Evolutionary conservation across 345 rosid species (phyloP), one percentile per base, ranked within the genome.

Genomic region (Linum lewisii): DNA sequence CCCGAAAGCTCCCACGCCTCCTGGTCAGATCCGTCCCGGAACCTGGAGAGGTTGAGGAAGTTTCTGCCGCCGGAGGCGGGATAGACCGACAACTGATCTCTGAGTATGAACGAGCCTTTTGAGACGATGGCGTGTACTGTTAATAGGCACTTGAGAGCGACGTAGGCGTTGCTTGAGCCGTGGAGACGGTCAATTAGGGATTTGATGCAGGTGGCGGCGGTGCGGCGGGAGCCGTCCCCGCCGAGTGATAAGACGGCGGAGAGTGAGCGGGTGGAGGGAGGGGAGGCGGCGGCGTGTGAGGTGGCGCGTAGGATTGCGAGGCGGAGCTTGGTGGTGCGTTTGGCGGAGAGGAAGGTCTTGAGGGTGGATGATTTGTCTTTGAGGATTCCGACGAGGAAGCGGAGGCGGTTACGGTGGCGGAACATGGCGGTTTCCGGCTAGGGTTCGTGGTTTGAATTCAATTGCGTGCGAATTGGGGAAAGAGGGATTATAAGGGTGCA

Each of bases 141-240:
- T 60, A 63, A 78, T 34, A 82, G 87, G 54, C 85, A 77, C 55
- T 84, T 84, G 7, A 84, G 69, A 32, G 91, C 82, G 18, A 82
- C 91, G 23, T 38, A 62, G 21, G 82, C 71, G 54, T 72, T 57
- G 4, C 34, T 61, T 0, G 85, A 78, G 53, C 59, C 37, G 23
- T 75, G 74, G 5, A 82, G 68, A 22, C 85, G 76, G 70, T 70
- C 78, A 70, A 77, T 75, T 55, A 84, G 63, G 61, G 57, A 67
- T 13, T 60, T 66, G 50, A 80, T 54, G 73, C 85, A 80, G 23
- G 68, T 14, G 23, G 65, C 51, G 15, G 85, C 82, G 1, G 74
- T 38, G 29, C 19, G 51, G 45, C 66, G 70, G 36, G 79, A 58
- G 2, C 69, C 63, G 2, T 58, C 59, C 50, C 78, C 55, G 55